Evolutionary conservation across 2,329 filamentous ascomycete species (phyloP), one percentile per base, ranked within the genome.

Genomic region (Penicillium sp.): DNA sequence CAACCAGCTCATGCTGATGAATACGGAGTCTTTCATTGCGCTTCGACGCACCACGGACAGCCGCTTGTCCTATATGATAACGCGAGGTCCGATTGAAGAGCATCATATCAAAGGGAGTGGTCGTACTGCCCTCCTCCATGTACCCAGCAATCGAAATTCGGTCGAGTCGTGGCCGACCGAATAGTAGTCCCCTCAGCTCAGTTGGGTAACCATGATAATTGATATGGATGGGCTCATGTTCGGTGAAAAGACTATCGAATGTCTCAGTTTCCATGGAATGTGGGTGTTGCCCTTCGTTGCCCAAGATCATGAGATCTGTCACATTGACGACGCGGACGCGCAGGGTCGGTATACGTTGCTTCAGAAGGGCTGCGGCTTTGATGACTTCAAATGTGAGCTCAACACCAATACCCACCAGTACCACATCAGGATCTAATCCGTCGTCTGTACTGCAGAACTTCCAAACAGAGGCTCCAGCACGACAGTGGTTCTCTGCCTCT

Each of bases 41-140:
- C 59, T 68, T 70, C 1, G 78, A 73, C 0, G 70, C 83, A 1
- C 76, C 78, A 36, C 68, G 70, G 42, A 87, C 60, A 2, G 84
- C 85, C 9, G 77, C 69, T 54, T 78, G 74, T 0, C 81, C 82
- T 17, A 87, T 76, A 63, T 87, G 78, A 58, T 80, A 88, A 34
- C 84, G 73, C 15, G 79, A 84, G 1, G 85, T 82, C 17, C 72
- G 60, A 60, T 89, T 88, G 4, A 80, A 67, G 1, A 88, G 73
- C 84, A 87, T 84, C 85, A 88, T 88, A 60, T 87, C 82, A 59
- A 88, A 87, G 2, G 85, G 85, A 2, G 84, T 88, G 0, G 84
- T 88, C 1, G 85, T 88, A 46, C 76, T 83, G 0, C 84, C 85
- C 66, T 88, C 85, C 62, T 88, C 85, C 21, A 78, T 78, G 58